Percentiles rank a stretch among this genome's conserved stretches.
Conservation (phyloP, 768 basidiomycete species). For the Mycena rosella region DNA sequence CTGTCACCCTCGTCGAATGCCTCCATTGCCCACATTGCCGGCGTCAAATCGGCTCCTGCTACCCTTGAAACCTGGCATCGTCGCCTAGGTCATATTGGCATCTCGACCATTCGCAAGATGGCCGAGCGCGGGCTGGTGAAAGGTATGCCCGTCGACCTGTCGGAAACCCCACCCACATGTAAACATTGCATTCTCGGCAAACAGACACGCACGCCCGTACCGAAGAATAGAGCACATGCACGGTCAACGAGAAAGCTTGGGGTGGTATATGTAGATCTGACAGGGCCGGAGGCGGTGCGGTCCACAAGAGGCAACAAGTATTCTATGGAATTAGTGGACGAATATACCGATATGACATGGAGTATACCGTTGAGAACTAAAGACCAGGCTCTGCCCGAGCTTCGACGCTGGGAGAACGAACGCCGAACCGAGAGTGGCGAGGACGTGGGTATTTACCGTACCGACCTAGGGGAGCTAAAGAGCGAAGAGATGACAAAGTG, state of each 20-base stretch:
- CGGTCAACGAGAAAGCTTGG: conserved; percentile 22
- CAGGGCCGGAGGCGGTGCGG: conserved; percentile 28
- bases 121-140: conserved; percentile 12
- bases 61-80: conserved; percentile 36
- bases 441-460: not conserved
- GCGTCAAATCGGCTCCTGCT: not conserved
- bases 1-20: too few species aligned
- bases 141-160: conserved; percentile 39
- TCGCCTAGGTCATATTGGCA: conserved; percentile 35
- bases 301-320: not conserved
- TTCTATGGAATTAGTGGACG: conserved; percentile 9
- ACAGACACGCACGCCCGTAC: conserved; percentile 30
- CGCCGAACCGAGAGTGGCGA: not conserved
- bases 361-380: not conserved
- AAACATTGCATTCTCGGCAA: conserved; percentile 37
- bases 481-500: not conserved
- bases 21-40: conserved; percentile 14
- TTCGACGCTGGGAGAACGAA: not conserved
- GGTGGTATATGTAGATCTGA: conserved; percentile 33
- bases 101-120: conserved; percentile 26
- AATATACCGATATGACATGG: not conserved
- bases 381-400: not conserved
- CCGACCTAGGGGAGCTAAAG: not conserved
- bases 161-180: conserved; percentile 24
- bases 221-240: conserved; percentile 19